Evolutionary conservation across 2,329 filamentous ascomycete genomes (phyloP).

Genomic region (Orbilia ellipsospora): DNA sequence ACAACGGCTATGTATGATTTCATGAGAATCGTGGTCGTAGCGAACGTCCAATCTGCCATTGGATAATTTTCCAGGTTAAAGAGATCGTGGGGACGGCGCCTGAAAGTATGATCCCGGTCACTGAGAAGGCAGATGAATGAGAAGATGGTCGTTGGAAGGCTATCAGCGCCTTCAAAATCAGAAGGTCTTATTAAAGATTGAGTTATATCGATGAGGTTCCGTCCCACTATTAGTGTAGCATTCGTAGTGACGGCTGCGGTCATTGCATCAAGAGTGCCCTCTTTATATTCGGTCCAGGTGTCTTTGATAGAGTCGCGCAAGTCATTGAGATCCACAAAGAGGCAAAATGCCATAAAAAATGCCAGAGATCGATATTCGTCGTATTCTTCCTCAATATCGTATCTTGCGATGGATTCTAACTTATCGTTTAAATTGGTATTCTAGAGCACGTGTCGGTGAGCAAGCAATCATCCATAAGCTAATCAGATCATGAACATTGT

Average conservation of each 20-base stretch:
- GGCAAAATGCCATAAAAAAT: too few species aligned
- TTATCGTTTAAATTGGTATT: too few species aligned
- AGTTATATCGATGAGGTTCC: not conserved
- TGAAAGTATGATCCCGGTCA: slow-evolving; percentile 32
- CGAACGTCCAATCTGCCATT: slow-evolving; percentile 49
- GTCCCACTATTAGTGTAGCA: slow-evolving; percentile 48
- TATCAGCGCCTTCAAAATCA: slow-evolving; percentile 45
- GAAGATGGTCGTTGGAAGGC: not conserved
- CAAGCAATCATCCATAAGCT: too few species aligned
- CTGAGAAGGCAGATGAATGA: slow-evolving; percentile 13
- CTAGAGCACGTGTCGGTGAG: too few species aligned
- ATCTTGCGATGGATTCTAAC: too few species aligned
- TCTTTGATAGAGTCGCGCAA: slow-evolving; percentile 56
- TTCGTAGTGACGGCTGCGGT: slow-evolving; percentile 59
- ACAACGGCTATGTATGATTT: slow-evolving; percentile 37
- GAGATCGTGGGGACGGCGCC: slow-evolving; percentile 29
- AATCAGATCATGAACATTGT: too few species aligned
- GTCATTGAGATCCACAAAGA: not conserved
- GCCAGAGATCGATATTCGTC: too few species aligned
- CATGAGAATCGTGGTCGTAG: slow-evolving; percentile 51
- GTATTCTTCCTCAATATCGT: too few species aligned
- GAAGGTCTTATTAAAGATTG: not conserved
- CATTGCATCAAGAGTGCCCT: slow-evolving; percentile 56
- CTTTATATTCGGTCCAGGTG: slow-evolving; percentile 57
- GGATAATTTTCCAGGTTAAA: slow-evolving; percentile 56